phyloP scores from a whole-genome alignment of 2,329 filamentous ascomycete species.

The Colletotrichum sp. region DNA sequence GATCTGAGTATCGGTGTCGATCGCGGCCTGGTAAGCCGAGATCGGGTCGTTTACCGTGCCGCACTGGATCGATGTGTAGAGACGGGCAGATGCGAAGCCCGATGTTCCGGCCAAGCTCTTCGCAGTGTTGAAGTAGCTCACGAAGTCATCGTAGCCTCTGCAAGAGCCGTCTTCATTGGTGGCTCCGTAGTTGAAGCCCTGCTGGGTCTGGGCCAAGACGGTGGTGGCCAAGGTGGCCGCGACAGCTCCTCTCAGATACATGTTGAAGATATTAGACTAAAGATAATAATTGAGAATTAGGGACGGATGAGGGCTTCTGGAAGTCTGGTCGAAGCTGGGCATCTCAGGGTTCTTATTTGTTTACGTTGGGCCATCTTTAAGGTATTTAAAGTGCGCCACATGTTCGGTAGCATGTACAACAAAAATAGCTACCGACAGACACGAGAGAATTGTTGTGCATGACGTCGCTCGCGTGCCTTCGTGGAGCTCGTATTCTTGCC shows the following conservation, averaged over 20 bases:
- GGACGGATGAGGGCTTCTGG: neutral
- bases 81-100: slow-evolving; percentile 11
- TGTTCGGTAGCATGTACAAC: neutral
- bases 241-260: neutral
- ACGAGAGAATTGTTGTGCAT: neutral
- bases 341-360: neutral
- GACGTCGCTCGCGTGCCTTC: neutral
- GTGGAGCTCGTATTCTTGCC: slow-evolving; percentile 7
- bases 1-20: slow-evolving; percentile 52
- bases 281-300: neutral
- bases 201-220: slow-evolving; percentile 1
- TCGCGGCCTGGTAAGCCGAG: slow-evolving; percentile 69
- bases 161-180: slow-evolving; percentile 16
- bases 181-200: slow-evolving; percentile 22
- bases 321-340: neutral
- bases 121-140: slow-evolving; percentile 14
- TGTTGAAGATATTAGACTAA: neutral
- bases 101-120: neutral
- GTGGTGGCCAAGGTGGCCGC: slow-evolving; percentile 1
- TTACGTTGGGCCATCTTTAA: neutral
- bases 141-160: slow-evolving; percentile 19
- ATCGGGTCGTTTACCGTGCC: slow-evolving; percentile 55
- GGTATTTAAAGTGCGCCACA: neutral
- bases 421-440: slow-evolving; percentile 5
- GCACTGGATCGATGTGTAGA: slow-evolving; percentile 21